These are phyloP conservation scores for Microdochium bolleyi DNA, from an alignment of 2,329 filamentous ascomycete genomes.

Conservation along the genomic window DNA sequence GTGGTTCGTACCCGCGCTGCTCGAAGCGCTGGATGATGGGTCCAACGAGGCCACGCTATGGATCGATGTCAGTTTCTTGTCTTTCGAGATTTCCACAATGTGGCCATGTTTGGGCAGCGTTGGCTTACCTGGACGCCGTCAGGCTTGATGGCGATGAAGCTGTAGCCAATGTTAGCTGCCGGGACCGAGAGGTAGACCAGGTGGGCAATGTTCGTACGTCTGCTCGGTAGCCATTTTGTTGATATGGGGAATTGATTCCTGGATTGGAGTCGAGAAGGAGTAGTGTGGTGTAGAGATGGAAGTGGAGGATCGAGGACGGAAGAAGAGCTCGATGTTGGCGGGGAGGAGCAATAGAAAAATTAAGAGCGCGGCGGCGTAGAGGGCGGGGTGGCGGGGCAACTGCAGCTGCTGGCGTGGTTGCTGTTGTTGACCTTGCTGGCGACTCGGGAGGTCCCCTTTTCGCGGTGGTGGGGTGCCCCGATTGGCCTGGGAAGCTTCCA, in stretches of 20 bases:
- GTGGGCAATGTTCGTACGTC: slow-evolving; percentile 50
- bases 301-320: slow-evolving; percentile 3
- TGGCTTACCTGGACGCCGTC: slow-evolving; percentile 87
- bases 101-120: slow-evolving; percentile 11
- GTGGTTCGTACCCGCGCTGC: slow-evolving; percentile 68
- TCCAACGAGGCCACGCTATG: slow-evolving; percentile 89
- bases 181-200: slow-evolving; percentile 7
- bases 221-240: slow-evolving; percentile 70
- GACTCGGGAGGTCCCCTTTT: neutral
- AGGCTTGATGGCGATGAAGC: slow-evolving; percentile 99
- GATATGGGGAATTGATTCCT: slow-evolving; percentile 3
- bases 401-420: slow-evolving; percentile 1
- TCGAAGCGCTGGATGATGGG: slow-evolving; percentile 98
- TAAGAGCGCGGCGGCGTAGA: slow-evolving; percentile 15
- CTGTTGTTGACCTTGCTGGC: slow-evolving; percentile 1
- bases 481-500: neutral
- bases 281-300: slow-evolving; percentile 5
- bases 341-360: slow-evolving; percentile 21
- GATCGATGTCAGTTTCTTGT: slow-evolving; percentile 6
- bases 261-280: slow-evolving; percentile 4
- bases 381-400: slow-evolving; percentile 20
- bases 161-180: slow-evolving; percentile 30
- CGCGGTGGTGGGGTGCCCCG: neutral
- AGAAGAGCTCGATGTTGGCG: slow-evolving; percentile 4
- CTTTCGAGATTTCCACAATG: slow-evolving; percentile 2